Evolutionary conservation across 306 rosid genomes (phyloP).

Genomic region (Vigna angularis): DNA sequence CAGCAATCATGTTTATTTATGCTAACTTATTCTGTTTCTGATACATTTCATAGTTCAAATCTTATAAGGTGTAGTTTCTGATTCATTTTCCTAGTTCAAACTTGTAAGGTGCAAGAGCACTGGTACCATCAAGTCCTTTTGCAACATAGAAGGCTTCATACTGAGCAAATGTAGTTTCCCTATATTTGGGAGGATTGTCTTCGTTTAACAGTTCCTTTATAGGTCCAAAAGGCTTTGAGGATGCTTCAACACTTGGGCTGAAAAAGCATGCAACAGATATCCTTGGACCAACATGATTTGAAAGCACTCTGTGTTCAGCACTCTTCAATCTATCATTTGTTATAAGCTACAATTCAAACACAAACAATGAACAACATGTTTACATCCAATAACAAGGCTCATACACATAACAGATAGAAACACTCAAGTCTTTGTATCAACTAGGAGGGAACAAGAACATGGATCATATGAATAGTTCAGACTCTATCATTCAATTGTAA

Average conservation of each 20-base stretch:
- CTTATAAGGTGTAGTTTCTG: no score
- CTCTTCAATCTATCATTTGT: slow-evolving; percentile 52
- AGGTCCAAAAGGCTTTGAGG: slow-evolving; percentile 49
- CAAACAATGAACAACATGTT: slow-evolving; percentile 8
- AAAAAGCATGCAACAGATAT: slow-evolving; percentile 49
- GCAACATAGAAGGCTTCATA: neutral
- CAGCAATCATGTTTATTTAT: no score
- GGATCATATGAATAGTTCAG: neutral
- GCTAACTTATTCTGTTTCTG: no score
- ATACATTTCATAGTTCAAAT: no score
- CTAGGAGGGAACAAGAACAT: neutral
- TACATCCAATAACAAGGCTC: neutral
- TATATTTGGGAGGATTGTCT: slow-evolving; percentile 58
- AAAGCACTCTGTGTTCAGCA: slow-evolving; percentile 45
- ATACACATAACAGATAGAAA: neutral
- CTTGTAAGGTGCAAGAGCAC: neutral
- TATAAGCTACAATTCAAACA: slow-evolving; percentile 40
- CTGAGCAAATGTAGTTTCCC: slow-evolving; percentile 45
- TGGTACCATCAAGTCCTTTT: slow-evolving; percentile 38
- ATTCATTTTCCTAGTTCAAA: no score
- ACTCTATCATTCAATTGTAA: neutral
- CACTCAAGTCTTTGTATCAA: neutral
- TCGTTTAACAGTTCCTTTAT: slow-evolving; percentile 62
- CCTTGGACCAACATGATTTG: slow-evolving; percentile 45
- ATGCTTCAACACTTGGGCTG: neutral